phyloP scores from a whole-genome alignment of 176 grass and related monocot genomes.

The Aechmea fasciata region DNA sequence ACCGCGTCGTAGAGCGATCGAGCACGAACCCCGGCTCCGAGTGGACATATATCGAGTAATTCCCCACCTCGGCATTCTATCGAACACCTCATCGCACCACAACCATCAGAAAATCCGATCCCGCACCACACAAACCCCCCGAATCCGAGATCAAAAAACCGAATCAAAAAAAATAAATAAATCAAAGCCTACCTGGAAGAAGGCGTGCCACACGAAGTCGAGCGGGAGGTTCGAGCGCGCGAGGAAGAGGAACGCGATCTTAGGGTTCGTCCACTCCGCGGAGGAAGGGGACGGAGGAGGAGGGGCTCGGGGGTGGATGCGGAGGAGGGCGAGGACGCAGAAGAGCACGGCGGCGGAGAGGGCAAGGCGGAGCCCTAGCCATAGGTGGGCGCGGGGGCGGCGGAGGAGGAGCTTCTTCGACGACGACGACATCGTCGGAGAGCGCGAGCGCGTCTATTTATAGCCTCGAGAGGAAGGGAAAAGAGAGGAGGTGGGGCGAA shows the following conservation, averaged over 20 bases:
- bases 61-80: slow-evolving; percentile 68
- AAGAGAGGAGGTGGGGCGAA: no score
- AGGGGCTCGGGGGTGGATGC: slow-evolving; percentile 22
- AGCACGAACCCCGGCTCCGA: slow-evolving; percentile 73
- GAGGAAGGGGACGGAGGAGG: slow-evolving; percentile 27
- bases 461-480: no score
- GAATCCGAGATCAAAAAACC: not conserved
- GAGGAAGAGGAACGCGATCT: slow-evolving; percentile 93
- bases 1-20: slow-evolving; percentile 65
- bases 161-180: slow-evolving; percentile 6
- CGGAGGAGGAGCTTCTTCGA: no score
- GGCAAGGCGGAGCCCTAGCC: slow-evolving; percentile 66
- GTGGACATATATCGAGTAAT: slow-evolving; percentile 91
- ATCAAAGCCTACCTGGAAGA: slow-evolving; percentile 46
- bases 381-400: slow-evolving; percentile 18
- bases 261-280: slow-evolving; percentile 20
- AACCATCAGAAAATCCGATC: not conserved
- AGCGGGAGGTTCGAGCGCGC: slow-evolving; percentile 67
- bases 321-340: slow-evolving; percentile 40
- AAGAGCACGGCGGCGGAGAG: slow-evolving; percentile 46
- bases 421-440: no score
- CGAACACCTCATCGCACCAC: slow-evolving; percentile 5
- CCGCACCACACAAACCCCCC: no score
- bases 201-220: slow-evolving; percentile 93
- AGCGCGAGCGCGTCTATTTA: no score